These are phyloP conservation scores for Wickerhamomyces sydowiorum DNA, from an alignment of 805 yeast species.

Conservation along the genomic window DNA sequence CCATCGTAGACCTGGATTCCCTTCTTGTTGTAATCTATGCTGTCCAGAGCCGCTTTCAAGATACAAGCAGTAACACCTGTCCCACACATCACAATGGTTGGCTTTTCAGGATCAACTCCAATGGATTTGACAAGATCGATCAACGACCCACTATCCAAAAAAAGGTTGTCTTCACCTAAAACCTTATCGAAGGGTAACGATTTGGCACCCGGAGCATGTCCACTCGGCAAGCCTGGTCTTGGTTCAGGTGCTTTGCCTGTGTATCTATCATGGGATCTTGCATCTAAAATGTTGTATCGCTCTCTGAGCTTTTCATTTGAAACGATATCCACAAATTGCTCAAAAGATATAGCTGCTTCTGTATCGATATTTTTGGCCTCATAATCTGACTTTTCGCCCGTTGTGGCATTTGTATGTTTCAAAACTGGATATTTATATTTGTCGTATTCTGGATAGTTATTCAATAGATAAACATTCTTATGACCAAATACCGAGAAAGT, in stretches of 20 bases:
- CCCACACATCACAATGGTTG: slow-evolving; percentile 87
- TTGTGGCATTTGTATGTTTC: slow-evolving; percentile 23
- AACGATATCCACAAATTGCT: slow-evolving; percentile 59
- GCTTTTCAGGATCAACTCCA: slow-evolving; percentile 40
- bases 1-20: slow-evolving; percentile 74
- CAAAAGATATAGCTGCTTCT: slow-evolving; percentile 57
- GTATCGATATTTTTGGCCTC: slow-evolving; percentile 30
- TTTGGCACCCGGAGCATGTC: slow-evolving; percentile 80
- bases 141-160: slow-evolving; percentile 43
- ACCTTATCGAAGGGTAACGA: slow-evolving; percentile 72
- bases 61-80: slow-evolving; percentile 95
- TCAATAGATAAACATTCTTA: slow-evolving; percentile 57
- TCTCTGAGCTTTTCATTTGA: slow-evolving; percentile 35
- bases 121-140: slow-evolving; percentile 36
- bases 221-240: slow-evolving; percentile 79
- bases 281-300: slow-evolving; percentile 65
- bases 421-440: slow-evolving; percentile 35
- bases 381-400: slow-evolving; percentile 25
- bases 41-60: slow-evolving; percentile 66
- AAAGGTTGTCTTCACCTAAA: slow-evolving; percentile 41
- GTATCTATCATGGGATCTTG: slow-evolving; percentile 71
- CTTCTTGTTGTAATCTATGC: slow-evolving; percentile 38
- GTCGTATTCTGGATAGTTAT: slow-evolving; percentile 58
- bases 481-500: slow-evolving; percentile 80
- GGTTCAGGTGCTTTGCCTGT: slow-evolving; percentile 84